These are phyloP conservation scores for Nigrospora sphaerica DNA, from an alignment of 2,329 filamentous ascomycete genomes.

Conservation along the genomic window DNA sequence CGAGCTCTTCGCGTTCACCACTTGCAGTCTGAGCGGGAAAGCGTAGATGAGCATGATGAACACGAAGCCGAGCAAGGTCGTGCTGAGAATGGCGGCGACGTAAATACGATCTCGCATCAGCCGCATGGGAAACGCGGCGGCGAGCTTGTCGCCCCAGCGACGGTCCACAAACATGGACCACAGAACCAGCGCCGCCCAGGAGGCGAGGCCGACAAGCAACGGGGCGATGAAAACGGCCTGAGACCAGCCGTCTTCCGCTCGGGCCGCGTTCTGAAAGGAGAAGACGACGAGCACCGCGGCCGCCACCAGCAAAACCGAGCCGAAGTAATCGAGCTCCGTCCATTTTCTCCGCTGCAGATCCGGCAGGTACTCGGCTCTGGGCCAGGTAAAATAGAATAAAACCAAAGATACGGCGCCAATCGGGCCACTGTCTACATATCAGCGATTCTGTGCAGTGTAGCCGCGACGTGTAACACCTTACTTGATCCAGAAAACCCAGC, in stretches of 20 bases:
- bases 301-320: constrained; percentile 44
- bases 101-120: constrained; percentile 42
- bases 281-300: constrained; percentile 50
- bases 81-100: constrained; percentile 31
- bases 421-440: constrained; percentile 34
- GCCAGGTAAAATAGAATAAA: constrained; percentile 44
- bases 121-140: constrained; percentile 38
- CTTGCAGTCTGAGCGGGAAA: constrained; percentile 41
- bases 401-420: constrained; percentile 37
- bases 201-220: constrained; percentile 26
- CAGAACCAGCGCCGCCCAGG: constrained; percentile 27
- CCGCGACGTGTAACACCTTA: constrained; percentile 18
- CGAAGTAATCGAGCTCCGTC: constrained; percentile 45
- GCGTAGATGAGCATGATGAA: constrained; percentile 41
- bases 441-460: constrained; percentile 8
- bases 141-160: constrained; percentile 22
- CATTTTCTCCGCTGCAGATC: constrained; percentile 31
- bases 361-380: constrained; percentile 31
- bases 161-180: constrained; percentile 29
- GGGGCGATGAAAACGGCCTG: constrained; percentile 33
- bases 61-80: constrained; percentile 41
- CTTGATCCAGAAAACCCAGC: constrained; percentile 56
- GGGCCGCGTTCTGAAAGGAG: constrained; percentile 46
- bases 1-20: constrained; percentile 38
- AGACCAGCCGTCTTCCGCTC: constrained; percentile 30